Evolutionary conservation across 2,329 filamentous ascomycete genomes (phyloP), one percentile per base, ranked within the genome.

Genomic region (Fusarium fujikuroi): DNA sequence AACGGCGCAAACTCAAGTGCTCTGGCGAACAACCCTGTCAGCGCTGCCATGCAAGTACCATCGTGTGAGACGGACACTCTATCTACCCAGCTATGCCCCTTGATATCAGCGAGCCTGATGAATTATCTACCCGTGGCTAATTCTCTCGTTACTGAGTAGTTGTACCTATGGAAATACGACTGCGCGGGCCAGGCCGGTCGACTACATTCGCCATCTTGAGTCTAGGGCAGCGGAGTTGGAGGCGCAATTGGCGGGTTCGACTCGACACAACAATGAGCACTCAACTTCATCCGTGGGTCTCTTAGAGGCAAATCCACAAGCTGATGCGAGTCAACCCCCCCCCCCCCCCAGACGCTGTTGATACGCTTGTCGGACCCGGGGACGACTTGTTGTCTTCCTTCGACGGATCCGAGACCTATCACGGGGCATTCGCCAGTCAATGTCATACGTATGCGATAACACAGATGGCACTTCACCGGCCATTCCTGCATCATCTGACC

Each of bases 21-120:
- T 40, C 37, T 9, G 37, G 37, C 10, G 37, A 21, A 21, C 37
- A 40, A 40, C 37, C 37, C 19, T 40, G 37, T 12, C 19, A 40
- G 37, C 37, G 19, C 11, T 40, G 39, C 11, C 9, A 14, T 21
- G 8, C 39, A 14, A 3, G 39, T 40, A 40, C 19, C 11, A 12
- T 40, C 39, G 3, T 40, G 39, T 40, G 21, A 21, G 19, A 8
- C 1, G 0, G 21, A 9, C 19, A n/a, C n/a, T n/a, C n/a, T n/a
- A n/a, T n/a, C n/a, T n/a, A n/a, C 39, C 39, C 7, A 1, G 21
- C 5, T 7, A n/a, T 15, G 7, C 7, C 39, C 21, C 21, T 5
- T n/a, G 39, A n/a, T 12, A 3, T 5, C 39, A n/a, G n/a, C 7
- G 12, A 5, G 9, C 7, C 7, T n/a, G 14, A 3, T n/a, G 14